Percentiles rank a stretch among this genome's conserved stretches.
Evolutionary conservation across 2,329 filamentous ascomycete genomes (phyloP).

Genomic region (Cadophora sp.): DNA sequence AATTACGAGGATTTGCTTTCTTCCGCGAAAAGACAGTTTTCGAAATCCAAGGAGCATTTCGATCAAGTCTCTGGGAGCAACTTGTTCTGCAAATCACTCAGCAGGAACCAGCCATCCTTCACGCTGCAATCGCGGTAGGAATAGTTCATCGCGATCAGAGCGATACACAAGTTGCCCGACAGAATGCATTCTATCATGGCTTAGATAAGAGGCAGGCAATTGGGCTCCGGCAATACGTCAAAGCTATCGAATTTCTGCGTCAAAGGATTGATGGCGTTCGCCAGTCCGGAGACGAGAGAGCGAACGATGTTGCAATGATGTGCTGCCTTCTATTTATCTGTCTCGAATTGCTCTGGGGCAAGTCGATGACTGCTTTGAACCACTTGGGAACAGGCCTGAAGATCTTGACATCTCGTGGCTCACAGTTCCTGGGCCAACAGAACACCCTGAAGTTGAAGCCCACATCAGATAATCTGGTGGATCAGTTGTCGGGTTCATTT

Average conservation of each 20-base stretch:
- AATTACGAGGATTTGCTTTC: not conserved
- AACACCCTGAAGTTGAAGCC: not conserved
- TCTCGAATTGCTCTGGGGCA: conserved; percentile 8
- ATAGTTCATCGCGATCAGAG: conserved; percentile 1
- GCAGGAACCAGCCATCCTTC: conserved; percentile 9
- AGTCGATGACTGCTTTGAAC: not conserved
- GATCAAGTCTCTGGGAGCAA: conserved; percentile 9
- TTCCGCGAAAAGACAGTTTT: conserved; percentile 8
- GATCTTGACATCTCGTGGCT: not conserved
- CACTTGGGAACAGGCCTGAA: conserved; percentile 5
- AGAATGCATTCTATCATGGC: not conserved
- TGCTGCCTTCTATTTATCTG: conserved; percentile 11
- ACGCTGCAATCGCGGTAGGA: conserved; percentile 12
- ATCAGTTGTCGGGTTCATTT: not conserved
- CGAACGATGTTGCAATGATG: conserved; percentile 11
- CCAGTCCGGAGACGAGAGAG: not conserved
- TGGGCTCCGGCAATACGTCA: conserved; percentile 10
- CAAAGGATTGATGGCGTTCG: not conserved
- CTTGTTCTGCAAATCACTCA: conserved; percentile 12
- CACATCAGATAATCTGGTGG: not conserved
- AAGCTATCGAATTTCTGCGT: conserved; percentile 10
- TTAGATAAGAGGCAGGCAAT: not conserved
- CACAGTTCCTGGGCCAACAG: not conserved
- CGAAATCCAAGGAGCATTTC: conserved; percentile 16
- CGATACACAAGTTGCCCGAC: not conserved